Percentiles rank a stretch among this genome's conserved stretches.
Evolutionary conservation across 2,329 filamentous ascomycete genomes (phyloP).

Genomic region (Tolypocladium pustulatum): DNA sequence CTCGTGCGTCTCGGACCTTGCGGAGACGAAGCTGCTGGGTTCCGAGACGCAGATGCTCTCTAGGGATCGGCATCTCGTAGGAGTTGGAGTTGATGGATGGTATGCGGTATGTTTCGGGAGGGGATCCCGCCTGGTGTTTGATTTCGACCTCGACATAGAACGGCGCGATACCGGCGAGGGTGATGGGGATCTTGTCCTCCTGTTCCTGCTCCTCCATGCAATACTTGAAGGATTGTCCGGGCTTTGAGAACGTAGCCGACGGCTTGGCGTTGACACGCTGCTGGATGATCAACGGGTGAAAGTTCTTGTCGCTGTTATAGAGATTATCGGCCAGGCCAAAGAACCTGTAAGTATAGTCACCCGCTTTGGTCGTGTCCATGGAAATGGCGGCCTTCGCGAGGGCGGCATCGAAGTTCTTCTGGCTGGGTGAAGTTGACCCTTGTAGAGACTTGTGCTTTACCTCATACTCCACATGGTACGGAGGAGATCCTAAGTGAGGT

Average conservation of each 20-base stretch:
- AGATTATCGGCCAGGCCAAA: constrained; percentile 72
- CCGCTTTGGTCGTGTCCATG: constrained; percentile 77
- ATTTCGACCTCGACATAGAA: constrained; percentile 90
- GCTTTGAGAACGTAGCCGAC: constrained; percentile 69
- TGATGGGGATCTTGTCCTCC: constrained; percentile 82
- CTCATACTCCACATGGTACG: constrained; percentile 75
- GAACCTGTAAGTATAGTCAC: constrained; percentile 80
- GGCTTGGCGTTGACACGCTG: constrained; percentile 82
- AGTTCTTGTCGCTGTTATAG: constrained; percentile 65
- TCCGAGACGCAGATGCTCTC: constrained; percentile 76
- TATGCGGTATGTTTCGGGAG: constrained; percentile 72
- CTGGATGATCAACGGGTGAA: constrained; percentile 57
- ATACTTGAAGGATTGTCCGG: constrained; percentile 90
- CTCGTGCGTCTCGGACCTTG: constrained; percentile 76
- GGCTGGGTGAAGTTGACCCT: constrained; percentile 53
- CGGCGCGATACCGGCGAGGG: constrained; percentile 70
- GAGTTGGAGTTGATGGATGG: constrained; percentile 65
- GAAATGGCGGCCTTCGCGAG: constrained; percentile 67
- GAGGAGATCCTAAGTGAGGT: constrained; percentile 52
- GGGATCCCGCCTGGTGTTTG: constrained; percentile 74
- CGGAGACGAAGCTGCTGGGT: constrained; percentile 81
- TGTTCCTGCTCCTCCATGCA: constrained; percentile 75
- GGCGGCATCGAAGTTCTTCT: constrained; percentile 66
- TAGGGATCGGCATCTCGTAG: constrained; percentile 76
- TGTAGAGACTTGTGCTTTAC: constrained; percentile 60